Base-by-base conservation (phyloP, 2,329 filamentous ascomycete genomes). In the Pseudocercospora macadamiae region DNA sequence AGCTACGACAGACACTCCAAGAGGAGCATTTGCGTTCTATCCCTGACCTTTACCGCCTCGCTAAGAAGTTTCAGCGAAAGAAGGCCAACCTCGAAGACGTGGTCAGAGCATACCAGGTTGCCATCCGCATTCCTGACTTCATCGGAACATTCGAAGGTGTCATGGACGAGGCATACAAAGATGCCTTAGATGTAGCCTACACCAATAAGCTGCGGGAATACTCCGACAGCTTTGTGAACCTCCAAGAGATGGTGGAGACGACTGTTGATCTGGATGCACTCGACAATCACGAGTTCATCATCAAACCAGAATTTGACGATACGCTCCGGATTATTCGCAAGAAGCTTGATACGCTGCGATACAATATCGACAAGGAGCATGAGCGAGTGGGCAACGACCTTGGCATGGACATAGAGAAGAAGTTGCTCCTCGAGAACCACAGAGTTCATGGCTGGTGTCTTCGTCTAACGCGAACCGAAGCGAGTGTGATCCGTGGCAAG, bases 211-310 rank as follows among this genome's bases (percentile, higher is more conserved):
- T 99, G 36, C 74, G 75, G 7, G 85, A 89, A 60, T 85, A 91
- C 60, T 89, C 88, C 4, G 87, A 91, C 69, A 90, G 87, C 69
- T 82, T 99, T 51, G 87, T 84, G 23, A 96, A 92, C 72, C 81
- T 99, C 9, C 90, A 93, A 70, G 95, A 99, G 73, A 97, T 99
- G 91, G 95, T 99, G 0, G 95, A 99, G 78, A 96, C 95, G 1
- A 99, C 96, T 0, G 93, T 99, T 12, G 95, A 99, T 70, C 84
- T 99, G 0, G 91, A 96, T 58, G 95, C 95, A 2, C 84, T 99
- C 9, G 93, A 99, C 70, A 92, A 95, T 66, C 95, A 99, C 71
- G 95, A 99, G 73, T 99, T 96, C 77, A 93, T 97, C 69, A 99
- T 99, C 83, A 99, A 97, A 76, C 90, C 96, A 0, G 95, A 99